Percentiles rank a stretch among this genome's conserved stretches.
phyloP scores from a whole-genome alignment of 2,329 filamentous ascomycete genomes.

The Phialocephala sp. region DNA sequence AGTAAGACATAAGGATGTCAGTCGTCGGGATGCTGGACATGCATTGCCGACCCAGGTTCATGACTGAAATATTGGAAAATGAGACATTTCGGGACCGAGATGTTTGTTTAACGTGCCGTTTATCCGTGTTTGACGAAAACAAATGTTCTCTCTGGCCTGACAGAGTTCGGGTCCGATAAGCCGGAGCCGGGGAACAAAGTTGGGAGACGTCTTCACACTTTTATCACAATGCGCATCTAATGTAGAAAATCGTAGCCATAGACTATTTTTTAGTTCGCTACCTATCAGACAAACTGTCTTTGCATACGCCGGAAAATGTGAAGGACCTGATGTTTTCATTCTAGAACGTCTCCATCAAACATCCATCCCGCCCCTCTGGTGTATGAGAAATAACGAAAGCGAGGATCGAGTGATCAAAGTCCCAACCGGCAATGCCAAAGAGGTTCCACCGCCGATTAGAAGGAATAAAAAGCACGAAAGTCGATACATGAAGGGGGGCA shows the following conservation, averaged over 20 bases:
- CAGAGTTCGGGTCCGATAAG: background rate
- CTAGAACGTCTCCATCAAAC: constrained; percentile 26
- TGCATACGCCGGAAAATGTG: constrained; percentile 3
- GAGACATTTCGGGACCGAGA: background rate
- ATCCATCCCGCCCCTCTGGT: constrained; percentile 26
- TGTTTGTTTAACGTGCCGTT: background rate
- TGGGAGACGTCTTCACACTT: background rate
- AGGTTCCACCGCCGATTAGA: constrained; percentile 6
- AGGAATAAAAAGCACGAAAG: constrained; percentile 26
- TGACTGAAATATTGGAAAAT: background rate
- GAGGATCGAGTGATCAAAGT: constrained; percentile 8
- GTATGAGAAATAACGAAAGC: constrained; percentile 13
- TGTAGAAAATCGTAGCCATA: background rate
- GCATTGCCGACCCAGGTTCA: background rate
- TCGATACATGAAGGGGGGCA: constrained; percentile 39
- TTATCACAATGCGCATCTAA: background rate
- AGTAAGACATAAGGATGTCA: background rate
- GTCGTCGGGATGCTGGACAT: too few relatives aligned
- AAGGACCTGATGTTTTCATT: constrained; percentile 9
- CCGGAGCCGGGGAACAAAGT: background rate
- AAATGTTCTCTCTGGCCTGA: background rate
- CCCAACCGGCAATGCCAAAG: constrained; percentile 15
- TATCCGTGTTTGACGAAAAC: background rate
- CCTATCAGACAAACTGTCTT: constrained; percentile 4
- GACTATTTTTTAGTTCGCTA: background rate